Evolutionary conservation across 2,329 filamentous ascomycete genomes (phyloP).

Genomic region (Alternaria solani): DNA sequence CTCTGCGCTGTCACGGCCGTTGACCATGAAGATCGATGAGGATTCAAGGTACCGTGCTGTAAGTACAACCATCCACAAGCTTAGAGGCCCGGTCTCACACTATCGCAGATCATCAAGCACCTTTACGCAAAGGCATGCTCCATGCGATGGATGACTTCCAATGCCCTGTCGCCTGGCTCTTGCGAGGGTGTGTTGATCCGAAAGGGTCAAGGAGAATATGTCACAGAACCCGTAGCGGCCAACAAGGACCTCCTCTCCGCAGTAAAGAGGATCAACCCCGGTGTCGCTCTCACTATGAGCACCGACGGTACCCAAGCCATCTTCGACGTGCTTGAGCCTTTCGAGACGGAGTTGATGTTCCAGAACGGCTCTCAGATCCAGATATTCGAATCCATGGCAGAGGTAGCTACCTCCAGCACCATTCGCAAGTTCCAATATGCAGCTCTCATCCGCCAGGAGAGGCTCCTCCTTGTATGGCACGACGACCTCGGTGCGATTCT

Average conservation of each 20-base stretch:
- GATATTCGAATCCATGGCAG: conserved; percentile 56
- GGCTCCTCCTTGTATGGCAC: conserved; percentile 79
- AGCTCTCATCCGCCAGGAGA: conserved; percentile 76
- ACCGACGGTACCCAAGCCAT: conserved; percentile 59
- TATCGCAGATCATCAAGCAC: conserved; percentile 38
- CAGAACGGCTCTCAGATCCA: conserved; percentile 56
- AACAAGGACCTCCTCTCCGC: conserved; percentile 53
- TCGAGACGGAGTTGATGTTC: conserved; percentile 54
- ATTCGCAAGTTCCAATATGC: conserved; percentile 83
- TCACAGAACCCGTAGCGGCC: conserved; percentile 57
- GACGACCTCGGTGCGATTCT: conserved; percentile 77
- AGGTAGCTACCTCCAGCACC: conserved; percentile 54
- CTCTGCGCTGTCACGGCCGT: conserved; percentile 16
- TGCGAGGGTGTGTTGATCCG: conserved; percentile 73
- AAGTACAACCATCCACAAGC: conserved; percentile 6
- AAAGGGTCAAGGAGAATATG: conserved; percentile 72
- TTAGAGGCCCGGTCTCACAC: neutral
- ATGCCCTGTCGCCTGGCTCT: conserved; percentile 16
- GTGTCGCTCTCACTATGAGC: conserved; percentile 60
- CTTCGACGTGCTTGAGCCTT: conserved; percentile 51
- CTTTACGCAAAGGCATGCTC: conserved; percentile 36
- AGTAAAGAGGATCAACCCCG: conserved; percentile 56
- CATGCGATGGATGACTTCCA: conserved; percentile 33
- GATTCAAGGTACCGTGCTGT: conserved; percentile 35
- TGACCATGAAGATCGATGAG: conserved; percentile 35